Percentiles rank a stretch among this genome's conserved stretches.
Evolutionary conservation across 2,329 filamentous ascomycete species (phyloP).

Genomic region (Botrytis squamosa): DNA sequence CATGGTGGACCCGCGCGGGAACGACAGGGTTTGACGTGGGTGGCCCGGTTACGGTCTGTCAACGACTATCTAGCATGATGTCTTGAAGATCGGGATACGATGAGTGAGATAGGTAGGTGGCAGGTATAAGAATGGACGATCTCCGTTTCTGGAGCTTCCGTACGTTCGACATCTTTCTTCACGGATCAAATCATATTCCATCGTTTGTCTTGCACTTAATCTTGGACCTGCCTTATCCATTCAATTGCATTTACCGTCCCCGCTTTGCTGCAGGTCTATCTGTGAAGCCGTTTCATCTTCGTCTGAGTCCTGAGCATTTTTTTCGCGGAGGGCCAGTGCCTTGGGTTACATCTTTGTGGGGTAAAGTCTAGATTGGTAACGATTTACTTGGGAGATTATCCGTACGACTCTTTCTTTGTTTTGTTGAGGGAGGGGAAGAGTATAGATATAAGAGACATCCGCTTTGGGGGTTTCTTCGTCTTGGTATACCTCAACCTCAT

Average conservation of each 20-base stretch:
- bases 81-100: background rate
- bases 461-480: background rate
- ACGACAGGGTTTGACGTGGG: background rate
- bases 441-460: slow-evolving; percentile 2
- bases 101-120: background rate
- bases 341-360: background rate
- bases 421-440: background rate
- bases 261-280: background rate
- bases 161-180: background rate
- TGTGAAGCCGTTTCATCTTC: slow-evolving; percentile 2
- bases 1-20: background rate
- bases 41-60: background rate
- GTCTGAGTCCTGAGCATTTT: background rate
- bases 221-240: slow-evolving; percentile 1
- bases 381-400: background rate
- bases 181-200: background rate
- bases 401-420: slow-evolving; percentile 5
- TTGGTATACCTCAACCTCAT: background rate
- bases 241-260: background rate
- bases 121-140: slow-evolving; percentile 15
- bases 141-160: background rate
- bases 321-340: background rate
- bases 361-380: background rate
- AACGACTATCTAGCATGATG: background rate
- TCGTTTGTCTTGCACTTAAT: background rate